These are phyloP conservation scores for Diddensiella transvaalensis DNA, from an alignment of 805 yeast genomes.

Conservation along the genomic window DNA sequence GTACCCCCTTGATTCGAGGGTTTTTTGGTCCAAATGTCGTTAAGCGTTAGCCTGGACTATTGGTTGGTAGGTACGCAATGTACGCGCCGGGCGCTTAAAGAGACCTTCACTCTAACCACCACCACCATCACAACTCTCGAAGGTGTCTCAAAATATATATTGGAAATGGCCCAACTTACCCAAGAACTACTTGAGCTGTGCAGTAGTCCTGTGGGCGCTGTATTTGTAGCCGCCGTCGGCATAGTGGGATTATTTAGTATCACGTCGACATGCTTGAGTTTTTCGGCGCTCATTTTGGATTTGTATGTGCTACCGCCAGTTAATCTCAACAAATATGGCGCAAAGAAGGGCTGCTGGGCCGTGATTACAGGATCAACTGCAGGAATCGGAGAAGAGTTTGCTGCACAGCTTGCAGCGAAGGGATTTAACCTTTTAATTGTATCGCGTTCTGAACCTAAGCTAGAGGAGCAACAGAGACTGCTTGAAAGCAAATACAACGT, in stretches of 20 bases:
- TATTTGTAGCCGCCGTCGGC: conserved; percentile 11
- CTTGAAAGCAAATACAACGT: conserved; percentile 59
- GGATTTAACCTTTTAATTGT: conserved; percentile 83
- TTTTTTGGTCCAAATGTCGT: too few species aligned
- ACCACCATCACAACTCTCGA: too few species aligned
- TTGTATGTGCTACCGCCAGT: conserved; percentile 54
- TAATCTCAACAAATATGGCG: conserved; percentile 65
- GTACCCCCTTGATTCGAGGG: too few species aligned
- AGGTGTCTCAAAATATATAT: too few species aligned
- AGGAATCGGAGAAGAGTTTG: conserved; percentile 93
- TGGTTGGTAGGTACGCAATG: too few species aligned
- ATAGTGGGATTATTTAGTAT: conserved; percentile 55
- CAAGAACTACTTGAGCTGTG: not conserved
- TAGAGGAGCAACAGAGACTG: conserved; percentile 61
- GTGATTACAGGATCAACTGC: conserved; percentile 96
- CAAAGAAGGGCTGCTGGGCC: conserved; percentile 77
- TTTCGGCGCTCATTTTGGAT: conserved; percentile 53
- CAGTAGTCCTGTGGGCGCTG: not conserved
- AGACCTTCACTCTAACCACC: too few species aligned
- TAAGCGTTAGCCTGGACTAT: too few species aligned
- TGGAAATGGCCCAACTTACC: not conserved
- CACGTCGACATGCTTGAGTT: conserved; percentile 48
- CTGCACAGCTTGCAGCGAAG: conserved; percentile 75
- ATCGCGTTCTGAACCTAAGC: conserved; percentile 77
- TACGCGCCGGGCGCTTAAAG: too few species aligned